Base-by-base conservation (phyloP, 2,329 filamentous ascomycete genomes). In the Aspergillus caelatus region DNA sequence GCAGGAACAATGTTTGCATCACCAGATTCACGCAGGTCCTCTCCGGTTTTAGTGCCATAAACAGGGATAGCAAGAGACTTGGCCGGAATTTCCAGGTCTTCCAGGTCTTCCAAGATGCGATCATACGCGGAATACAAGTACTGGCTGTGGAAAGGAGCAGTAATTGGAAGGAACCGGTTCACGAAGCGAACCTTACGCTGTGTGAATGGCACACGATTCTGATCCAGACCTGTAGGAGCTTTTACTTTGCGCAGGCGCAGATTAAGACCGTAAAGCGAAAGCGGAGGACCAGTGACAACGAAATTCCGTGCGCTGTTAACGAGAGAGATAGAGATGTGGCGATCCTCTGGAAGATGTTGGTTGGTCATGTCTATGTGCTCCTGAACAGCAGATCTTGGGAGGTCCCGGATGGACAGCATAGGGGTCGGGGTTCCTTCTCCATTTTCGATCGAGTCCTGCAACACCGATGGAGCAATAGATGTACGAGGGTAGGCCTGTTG, bases 351-450 rank as follows among this genome's bases (percentile, higher is more conserved):
- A 62, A 99, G 86, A 82, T 99, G 96, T 77, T 97, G 90, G 80
- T 99, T 99, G 68, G 95, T 99, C 16, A 91, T 91, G 80, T 98
- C 91, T 70, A 99, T 96, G 81, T 98, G 94, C 79, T 94, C 93
- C 80, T 99, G 94, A 14, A 99, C 92, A 70, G 96, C 91, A 50
- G 89, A 86, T 73, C 91, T 88, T 0, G 94, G 91, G 32, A 99
- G 87, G 75, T 99, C 95, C 57, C 95, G 92, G 69, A 99, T 96
- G 74, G 95, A 98, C 69, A 99, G 83, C 95, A 99, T 99, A 48
- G 95, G 96, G 1, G 95, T 98, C 1, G 96, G 95, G 7, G 86
- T 87, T n/a, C 96, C 96, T 81, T 99, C 95, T 58, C 95, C 94
- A 77, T 95, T 90, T 76, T 97, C 94, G 69, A 93, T 86, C 1